Conservation (phyloP, 768 basidiomycete genomes). For the Pisolithus marmoratus region DNA sequence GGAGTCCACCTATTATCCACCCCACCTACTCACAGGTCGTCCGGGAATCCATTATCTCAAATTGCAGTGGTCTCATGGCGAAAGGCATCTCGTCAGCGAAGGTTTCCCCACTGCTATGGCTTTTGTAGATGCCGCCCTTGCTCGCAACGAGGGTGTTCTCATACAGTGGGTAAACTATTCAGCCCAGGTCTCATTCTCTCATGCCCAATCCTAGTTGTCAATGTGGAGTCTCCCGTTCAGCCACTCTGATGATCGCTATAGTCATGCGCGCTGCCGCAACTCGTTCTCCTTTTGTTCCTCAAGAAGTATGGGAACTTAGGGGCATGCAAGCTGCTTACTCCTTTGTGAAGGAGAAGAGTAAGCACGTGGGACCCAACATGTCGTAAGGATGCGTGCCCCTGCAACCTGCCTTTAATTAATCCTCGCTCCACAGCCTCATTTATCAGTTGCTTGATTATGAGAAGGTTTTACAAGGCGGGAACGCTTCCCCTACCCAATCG, state of each 20-base stretch:
- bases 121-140: conserved; percentile 73
- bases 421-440: conserved; percentile 57
- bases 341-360: conserved; percentile 86
- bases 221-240: conserved; percentile 88
- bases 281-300: conserved; percentile 57
- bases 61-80: conserved; percentile 91
- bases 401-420: conserved; percentile 17
- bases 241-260: conserved; percentile 84
- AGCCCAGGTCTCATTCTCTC: conserved; percentile 9
- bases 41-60: conserved; percentile 86
- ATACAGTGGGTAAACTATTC: conserved; percentile 62
- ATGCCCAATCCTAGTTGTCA: conserved; percentile 63
- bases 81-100: conserved; percentile 73
- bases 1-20: conserved; percentile 56
- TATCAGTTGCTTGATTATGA: conserved; percentile 93
- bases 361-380: conserved; percentile 89
- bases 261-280: conserved; percentile 89
- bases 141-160: conserved; percentile 72
- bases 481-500: conserved; percentile 45
- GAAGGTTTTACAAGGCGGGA: conserved; percentile 54
- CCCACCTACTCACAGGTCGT: conserved; percentile 62
- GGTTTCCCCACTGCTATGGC: conserved; percentile 79
- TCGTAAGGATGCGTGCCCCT: conserved; percentile 54
- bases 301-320: conserved; percentile 71
- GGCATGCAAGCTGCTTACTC: conserved; percentile 90